phyloP scores from a whole-genome alignment of 1,139 yeast species.

The Keqinozyma sinolaborantium region DNA sequence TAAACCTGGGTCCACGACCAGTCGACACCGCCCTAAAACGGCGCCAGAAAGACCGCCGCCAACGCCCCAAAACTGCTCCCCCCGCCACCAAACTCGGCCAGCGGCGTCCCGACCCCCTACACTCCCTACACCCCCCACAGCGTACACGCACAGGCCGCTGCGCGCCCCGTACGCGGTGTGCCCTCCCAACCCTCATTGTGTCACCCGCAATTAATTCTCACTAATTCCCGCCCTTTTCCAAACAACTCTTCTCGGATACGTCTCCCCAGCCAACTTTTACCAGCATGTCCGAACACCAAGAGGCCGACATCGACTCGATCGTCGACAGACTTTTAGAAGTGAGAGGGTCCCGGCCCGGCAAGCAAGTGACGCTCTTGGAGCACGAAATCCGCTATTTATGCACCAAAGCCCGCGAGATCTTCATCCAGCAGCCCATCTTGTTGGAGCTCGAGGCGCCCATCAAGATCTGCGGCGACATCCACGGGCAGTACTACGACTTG shows the following conservation, averaged over 20 bases:
- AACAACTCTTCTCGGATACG: slow-evolving; percentile 3
- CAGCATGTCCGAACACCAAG: slow-evolving; percentile 58
- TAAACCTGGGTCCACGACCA: too few species aligned
- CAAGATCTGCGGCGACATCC: slow-evolving; percentile 92
- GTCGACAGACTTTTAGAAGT: slow-evolving; percentile 96
- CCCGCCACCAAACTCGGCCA: too few species aligned
- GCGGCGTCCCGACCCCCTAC: too few species aligned
- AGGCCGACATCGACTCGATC: slow-evolving; percentile 95
- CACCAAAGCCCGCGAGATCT: slow-evolving; percentile 96
- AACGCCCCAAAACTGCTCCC: too few species aligned
- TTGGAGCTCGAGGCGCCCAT: slow-evolving; percentile 96
- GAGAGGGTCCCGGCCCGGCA: slow-evolving; percentile 97
- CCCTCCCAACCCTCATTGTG: too few species aligned
- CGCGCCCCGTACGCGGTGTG: too few species aligned
- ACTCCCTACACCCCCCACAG: too few species aligned
- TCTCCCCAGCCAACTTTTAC: background rate
- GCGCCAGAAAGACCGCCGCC: too few species aligned
- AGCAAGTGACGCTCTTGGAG: slow-evolving; percentile 90
- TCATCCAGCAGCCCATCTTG: slow-evolving; percentile 94
- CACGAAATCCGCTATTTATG: slow-evolving; percentile 93
- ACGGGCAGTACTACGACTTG: slow-evolving; percentile 95
- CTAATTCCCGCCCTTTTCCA: slow-evolving; percentile 2
- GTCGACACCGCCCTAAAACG: too few species aligned
- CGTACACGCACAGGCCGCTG: too few species aligned
- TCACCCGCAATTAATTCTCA: too few species aligned